Evolutionary conservation across 1,139 yeast species (phyloP).

Genomic region (Kodamaea anthophila): DNA sequence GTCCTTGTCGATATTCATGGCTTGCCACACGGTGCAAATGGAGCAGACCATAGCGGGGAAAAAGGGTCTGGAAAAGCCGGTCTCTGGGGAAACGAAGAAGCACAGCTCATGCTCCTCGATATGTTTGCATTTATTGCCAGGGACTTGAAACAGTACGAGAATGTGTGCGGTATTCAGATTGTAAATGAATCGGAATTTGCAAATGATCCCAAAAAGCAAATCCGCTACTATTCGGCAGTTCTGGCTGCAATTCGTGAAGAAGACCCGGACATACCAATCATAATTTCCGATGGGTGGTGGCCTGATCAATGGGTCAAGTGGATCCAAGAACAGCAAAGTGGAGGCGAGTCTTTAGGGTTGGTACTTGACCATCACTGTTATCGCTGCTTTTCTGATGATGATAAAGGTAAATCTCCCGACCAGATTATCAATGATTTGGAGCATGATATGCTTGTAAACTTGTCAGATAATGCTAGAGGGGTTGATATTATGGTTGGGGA

Average conservation of each 20-base stretch:
- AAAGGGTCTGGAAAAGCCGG: slow-evolving; percentile 46
- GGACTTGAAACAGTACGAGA: slow-evolving; percentile 53
- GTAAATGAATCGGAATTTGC: slow-evolving; percentile 78
- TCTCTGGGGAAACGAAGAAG: slow-evolving; percentile 50
- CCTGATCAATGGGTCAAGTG: slow-evolving; percentile 72
- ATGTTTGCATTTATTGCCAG: slow-evolving; percentile 55
- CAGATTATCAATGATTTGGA: slow-evolving; percentile 57
- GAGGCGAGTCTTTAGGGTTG: slow-evolving; percentile 46
- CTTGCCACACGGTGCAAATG: slow-evolving; percentile 88
- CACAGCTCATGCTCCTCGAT: slow-evolving; percentile 43
- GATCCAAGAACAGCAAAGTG: slow-evolving; percentile 41
- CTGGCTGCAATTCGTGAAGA: slow-evolving; percentile 51
- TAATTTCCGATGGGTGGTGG: slow-evolving; percentile 95
- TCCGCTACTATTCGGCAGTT: slow-evolving; percentile 64
- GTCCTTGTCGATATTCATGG: slow-evolving; percentile 84
- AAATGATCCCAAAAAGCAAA: slow-evolving; percentile 44
- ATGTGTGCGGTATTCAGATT: slow-evolving; percentile 75
- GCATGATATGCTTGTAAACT: slow-evolving; percentile 44
- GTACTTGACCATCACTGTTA: slow-evolving; percentile 83
- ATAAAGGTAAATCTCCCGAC: slow-evolving; percentile 58
- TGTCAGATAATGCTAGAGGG: slow-evolving; percentile 39
- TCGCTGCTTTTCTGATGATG: slow-evolving; percentile 76
- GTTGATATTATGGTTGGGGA: slow-evolving; percentile 85
- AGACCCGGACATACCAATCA: slow-evolving; percentile 57
- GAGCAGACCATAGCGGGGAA: slow-evolving; percentile 78